phyloP scores from a whole-genome alignment of 176 grass and related monocot species.

The Cocos nucifera region DNA sequence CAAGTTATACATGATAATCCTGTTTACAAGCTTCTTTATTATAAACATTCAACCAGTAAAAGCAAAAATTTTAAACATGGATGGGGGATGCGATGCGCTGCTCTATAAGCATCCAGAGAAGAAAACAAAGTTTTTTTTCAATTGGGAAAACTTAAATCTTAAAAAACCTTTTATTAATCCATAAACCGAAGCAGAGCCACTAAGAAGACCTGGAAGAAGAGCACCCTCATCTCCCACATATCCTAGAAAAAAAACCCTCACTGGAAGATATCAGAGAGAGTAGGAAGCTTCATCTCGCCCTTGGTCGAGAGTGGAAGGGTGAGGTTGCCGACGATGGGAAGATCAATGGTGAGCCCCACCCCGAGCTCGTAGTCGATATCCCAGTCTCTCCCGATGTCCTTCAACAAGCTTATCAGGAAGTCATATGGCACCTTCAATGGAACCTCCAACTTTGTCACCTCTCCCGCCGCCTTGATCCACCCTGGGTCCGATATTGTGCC shows the following conservation, averaged over 20 bases:
- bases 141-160: too few species aligned
- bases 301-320: constrained; percentile 58
- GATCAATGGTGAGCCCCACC: constrained; percentile 58
- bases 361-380: constrained; percentile 67
- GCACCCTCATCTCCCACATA: too few species aligned
- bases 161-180: too few species aligned
- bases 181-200: too few species aligned
- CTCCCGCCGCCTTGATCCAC: constrained; percentile 48
- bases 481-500: constrained; percentile 73
- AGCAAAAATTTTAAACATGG: too few species aligned
- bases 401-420: constrained; percentile 43
- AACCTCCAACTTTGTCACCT: constrained; percentile 58
- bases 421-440: constrained; percentile 73
- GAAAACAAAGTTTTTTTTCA: too few species aligned
- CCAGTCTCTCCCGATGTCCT: constrained; percentile 63
- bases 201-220: too few species aligned
- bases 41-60: too few species aligned
- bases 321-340: constrained; percentile 60
- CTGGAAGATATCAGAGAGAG: constrained; percentile 48
- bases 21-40: too few species aligned
- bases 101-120: too few species aligned
- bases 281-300: constrained; percentile 88
- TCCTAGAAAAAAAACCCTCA: neutral
- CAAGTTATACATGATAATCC: too few species aligned
- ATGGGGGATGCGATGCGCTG: too few species aligned